Percentiles rank a stretch among this genome's conserved stretches.
Evolutionary conservation across 345 rosid species (phyloP).

Genomic region (Eucalyptus fibrosa): DNA sequence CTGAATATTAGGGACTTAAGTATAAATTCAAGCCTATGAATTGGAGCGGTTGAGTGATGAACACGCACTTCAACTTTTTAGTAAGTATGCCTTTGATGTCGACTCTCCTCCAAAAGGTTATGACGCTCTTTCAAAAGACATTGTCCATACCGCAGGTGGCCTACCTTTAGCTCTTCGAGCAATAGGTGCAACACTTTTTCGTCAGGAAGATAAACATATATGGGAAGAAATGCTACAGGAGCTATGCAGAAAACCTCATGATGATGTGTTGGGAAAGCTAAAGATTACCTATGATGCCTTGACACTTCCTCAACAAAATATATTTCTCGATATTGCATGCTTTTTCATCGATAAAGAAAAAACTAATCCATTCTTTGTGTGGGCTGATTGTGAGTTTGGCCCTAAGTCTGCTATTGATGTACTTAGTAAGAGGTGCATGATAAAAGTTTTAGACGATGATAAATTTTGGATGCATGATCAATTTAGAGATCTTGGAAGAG

Average conservation of each 20-base stretch:
- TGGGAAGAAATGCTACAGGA: fast-evolving
- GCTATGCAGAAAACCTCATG: background rate
- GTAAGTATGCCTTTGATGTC: fast-evolving
- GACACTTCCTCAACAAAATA: too few species aligned
- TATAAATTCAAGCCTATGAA: too few species aligned
- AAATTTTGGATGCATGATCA: background rate
- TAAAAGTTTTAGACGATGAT: fast-evolving
- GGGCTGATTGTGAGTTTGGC: fast-evolving
- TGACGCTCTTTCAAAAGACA: background rate
- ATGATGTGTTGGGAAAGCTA: too few species aligned
- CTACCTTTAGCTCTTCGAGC: background rate
- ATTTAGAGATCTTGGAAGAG: background rate
- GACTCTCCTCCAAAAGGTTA: fast-evolving
- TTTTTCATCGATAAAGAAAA: fast-evolving
- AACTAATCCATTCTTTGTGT: too few species aligned
- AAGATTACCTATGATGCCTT: too few species aligned
- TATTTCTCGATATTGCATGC: background rate
- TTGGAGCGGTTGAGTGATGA: too few species aligned
- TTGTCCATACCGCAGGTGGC: background rate
- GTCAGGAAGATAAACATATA: fast-evolving
- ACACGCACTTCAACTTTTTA: background rate
- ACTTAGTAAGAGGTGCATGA: background rate
- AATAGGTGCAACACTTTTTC: background rate
- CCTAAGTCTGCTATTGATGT: fast-evolving
- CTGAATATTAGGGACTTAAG: too few species aligned